Evolutionary conservation across 2,329 filamentous ascomycete genomes (phyloP).

Genomic region (Trichoderma arundinaceum): DNA sequence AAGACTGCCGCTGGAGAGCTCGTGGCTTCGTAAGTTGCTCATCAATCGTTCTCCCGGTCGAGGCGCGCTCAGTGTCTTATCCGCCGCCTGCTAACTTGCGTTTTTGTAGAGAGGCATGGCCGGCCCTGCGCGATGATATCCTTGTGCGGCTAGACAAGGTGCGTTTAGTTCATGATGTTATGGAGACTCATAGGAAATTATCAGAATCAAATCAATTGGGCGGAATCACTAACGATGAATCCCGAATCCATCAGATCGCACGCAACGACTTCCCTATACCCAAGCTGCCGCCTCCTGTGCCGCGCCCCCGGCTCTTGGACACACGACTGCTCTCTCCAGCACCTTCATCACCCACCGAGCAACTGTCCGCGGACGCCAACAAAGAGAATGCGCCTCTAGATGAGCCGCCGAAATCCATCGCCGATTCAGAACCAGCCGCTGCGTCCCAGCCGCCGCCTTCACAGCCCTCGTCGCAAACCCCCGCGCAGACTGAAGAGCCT

Average conservation of each 20-base stretch:
- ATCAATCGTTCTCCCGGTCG: background rate
- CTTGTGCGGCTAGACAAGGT: constrained; percentile 71
- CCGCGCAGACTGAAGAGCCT: constrained; percentile 40
- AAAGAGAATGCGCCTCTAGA: constrained; percentile 69
- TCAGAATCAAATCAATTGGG: background rate
- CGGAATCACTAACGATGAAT: background rate
- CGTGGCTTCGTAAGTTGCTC: constrained; percentile 60
- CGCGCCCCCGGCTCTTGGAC: constrained; percentile 47
- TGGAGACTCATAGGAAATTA: background rate
- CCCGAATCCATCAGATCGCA: constrained; percentile 63
- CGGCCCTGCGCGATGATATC: constrained; percentile 67
- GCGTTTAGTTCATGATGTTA: constrained; percentile 10
- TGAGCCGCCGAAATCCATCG: constrained; percentile 37
- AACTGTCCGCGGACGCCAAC: constrained; percentile 61
- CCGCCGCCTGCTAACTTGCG: constrained; percentile 32
- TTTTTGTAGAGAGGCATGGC: constrained; percentile 68
- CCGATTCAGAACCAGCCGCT: constrained; percentile 1
- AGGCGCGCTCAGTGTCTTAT: background rate
- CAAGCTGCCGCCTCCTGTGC: constrained; percentile 55
- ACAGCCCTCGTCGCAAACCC: background rate
- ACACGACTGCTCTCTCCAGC: constrained; percentile 53
- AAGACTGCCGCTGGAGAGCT: constrained; percentile 57
- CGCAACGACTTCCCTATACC: constrained; percentile 77
- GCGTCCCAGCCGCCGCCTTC: background rate
- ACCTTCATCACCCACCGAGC: constrained; percentile 52